Evolutionary conservation across 306 rosid genomes (phyloP).

Genomic region (Canavalia gladiata): DNA sequence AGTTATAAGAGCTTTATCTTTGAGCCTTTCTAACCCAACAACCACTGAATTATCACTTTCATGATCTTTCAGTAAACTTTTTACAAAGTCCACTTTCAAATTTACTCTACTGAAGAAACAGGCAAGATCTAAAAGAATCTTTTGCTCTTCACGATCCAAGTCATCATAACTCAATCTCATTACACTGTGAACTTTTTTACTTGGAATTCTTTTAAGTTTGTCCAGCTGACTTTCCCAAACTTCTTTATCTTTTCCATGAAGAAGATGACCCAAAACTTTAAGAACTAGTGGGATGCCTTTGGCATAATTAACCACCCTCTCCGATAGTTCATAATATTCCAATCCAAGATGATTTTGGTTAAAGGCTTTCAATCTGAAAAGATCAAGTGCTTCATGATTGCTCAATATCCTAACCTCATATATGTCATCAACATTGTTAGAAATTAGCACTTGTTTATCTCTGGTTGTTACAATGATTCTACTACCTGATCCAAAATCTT

Average conservation of each 20-base stretch:
- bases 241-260: neutral
- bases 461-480: neutral
- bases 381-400: neutral
- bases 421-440: neutral
- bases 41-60: neutral
- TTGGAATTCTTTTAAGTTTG: neutral
- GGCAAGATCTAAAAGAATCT: too few species aligned
- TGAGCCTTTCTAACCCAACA: too few species aligned
- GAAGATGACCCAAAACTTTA: neutral
- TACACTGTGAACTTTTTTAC: too few species aligned
- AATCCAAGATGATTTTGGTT: neutral
- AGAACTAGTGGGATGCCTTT: neutral
- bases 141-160: too few species aligned
- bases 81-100: too few species aligned
- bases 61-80: too few species aligned
- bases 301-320: neutral
- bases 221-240: neutral
- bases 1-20: constrained; percentile 23
- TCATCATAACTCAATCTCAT: too few species aligned
- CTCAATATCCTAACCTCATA: neutral
- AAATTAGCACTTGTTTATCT: neutral
- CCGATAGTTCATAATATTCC: neutral
- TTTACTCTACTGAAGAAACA: too few species aligned
- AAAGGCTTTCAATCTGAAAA: neutral
- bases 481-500: neutral